These are phyloP conservation scores for Xylariaceae sp. DNA, from an alignment of 2,329 filamentous ascomycete genomes.

Conservation along the genomic window DNA sequence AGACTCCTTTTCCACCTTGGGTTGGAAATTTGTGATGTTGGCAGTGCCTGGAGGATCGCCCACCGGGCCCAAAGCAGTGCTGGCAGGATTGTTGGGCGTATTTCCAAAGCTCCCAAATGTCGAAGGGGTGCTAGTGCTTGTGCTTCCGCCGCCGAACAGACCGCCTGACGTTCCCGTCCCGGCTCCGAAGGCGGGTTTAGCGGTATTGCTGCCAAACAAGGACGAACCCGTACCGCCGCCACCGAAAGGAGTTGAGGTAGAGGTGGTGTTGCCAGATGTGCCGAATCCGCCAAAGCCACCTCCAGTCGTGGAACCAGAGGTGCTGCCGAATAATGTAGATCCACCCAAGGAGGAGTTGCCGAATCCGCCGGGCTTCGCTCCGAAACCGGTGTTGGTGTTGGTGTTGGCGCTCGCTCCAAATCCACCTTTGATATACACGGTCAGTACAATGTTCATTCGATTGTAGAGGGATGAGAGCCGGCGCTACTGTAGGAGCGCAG, in stretches of 20 bases:
- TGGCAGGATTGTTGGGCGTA: constrained; percentile 33
- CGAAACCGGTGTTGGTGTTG: constrained; percentile 38
- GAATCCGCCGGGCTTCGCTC: constrained; percentile 29
- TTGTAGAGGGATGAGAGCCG: too few species aligned
- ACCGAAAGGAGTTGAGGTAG: constrained; percentile 30
- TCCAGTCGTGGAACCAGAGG: constrained; percentile 22
- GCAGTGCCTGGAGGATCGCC: constrained; percentile 63
- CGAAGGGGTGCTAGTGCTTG: constrained; percentile 14
- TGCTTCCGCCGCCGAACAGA: constrained; percentile 38
- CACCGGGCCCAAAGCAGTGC: constrained; percentile 40
- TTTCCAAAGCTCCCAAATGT: constrained; percentile 30
- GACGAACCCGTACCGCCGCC: constrained; percentile 24
- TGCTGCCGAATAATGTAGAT: constrained; percentile 22
- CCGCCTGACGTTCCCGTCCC: constrained; percentile 36
- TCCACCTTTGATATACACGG: constrained; percentile 10
- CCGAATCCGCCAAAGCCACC: constrained; percentile 36
- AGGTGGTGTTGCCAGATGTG: constrained; percentile 25
- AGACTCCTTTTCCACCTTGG: constrained; percentile 65
- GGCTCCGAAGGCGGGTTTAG: constrained; percentile 45
- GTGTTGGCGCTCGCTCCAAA: constrained; percentile 40
- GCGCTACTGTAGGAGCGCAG: too few species aligned
- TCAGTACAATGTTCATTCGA: constrained; percentile 13
- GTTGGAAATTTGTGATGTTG: constrained; percentile 55
- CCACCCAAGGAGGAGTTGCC: constrained; percentile 25
- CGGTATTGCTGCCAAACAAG: constrained; percentile 22